A percentile compares a stretch with the other conserved stretches of the same genome.
Evolutionary conservation across 2,329 filamentous ascomycete species (phyloP).

Genomic region (Aquanectria penicillioides): DNA sequence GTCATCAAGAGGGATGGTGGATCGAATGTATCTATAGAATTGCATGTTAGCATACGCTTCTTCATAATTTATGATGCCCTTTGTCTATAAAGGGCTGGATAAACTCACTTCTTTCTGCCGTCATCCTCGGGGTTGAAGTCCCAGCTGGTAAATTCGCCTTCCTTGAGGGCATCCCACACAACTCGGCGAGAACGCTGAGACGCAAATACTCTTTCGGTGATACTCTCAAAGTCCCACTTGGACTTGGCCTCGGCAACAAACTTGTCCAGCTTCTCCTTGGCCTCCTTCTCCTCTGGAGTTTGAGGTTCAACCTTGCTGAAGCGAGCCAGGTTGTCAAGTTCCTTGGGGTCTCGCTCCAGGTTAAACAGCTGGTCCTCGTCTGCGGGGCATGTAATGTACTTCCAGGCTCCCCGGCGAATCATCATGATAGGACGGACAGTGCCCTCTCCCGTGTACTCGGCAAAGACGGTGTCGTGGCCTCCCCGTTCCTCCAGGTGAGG

Average conservation of each 20-base stretch:
- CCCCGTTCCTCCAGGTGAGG: conserved; percentile 75
- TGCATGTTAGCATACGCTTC: conserved; percentile 41
- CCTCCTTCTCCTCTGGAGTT: conserved; percentile 57
- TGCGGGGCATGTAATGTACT: conserved; percentile 86
- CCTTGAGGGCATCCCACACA: conserved; percentile 81
- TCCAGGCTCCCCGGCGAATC: conserved; percentile 91
- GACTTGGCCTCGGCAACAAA: conserved; percentile 79
- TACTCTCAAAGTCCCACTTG: conserved; percentile 84
- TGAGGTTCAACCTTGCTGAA: conserved; percentile 52
- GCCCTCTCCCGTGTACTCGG: conserved; percentile 94
- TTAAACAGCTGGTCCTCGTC: conserved; percentile 90
- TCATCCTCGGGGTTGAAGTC: conserved; percentile 83
- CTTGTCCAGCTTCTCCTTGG: conserved; percentile 63
- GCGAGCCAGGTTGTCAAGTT: conserved; percentile 77
- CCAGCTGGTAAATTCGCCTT: conserved; percentile 83
- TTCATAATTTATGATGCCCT: not conserved
- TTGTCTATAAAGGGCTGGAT: not conserved
- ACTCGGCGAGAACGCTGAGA: conserved; percentile 84
- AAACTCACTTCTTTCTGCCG: conserved; percentile 70
- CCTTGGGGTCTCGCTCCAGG: conserved; percentile 77
- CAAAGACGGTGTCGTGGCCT: conserved; percentile 88
- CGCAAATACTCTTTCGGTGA: conserved; percentile 77
- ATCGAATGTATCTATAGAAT: conserved; percentile 80
- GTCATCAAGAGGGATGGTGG: conserved; percentile 82
- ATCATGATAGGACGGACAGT: conserved; percentile 91